Evolutionary conservation across 2,329 filamentous ascomycete genomes (phyloP), one percentile per base, ranked within the genome.

Genomic region (Metarhizium album): DNA sequence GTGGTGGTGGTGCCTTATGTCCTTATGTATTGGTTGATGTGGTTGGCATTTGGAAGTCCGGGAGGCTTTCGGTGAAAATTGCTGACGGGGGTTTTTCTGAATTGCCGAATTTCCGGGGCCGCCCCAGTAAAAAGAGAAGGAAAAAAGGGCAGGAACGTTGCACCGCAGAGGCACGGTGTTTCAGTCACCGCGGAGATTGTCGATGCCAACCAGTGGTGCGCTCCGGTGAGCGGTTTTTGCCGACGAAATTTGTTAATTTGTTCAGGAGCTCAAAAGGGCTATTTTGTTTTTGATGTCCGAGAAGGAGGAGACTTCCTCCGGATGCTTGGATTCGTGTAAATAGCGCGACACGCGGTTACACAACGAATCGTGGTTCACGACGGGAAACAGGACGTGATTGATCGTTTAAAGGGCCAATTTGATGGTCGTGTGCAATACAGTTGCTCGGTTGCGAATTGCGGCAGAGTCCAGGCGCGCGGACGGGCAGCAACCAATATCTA

Each of bases 131-230:
- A 24, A 16, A 13, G 23, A 31, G 11, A 33, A 47, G 18, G 31
- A 47, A 3, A 33, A 47, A 33, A 22, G 16, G 45, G 29, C 11
- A 31, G 45, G 31, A 20, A 29, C 27, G 7, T 9, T 29, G 27
- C 27, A 11, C 27, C 20, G 13, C 16, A 47, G 8, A 24, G n/a
- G 40, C 2, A 9, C n/a, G n/a, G n/a, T n/a, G n/a, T n/a, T 24
- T 43, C 47, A 47, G 29, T 50, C 43, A 45, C 51, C 48, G 51
- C 48, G 31, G 42, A 22, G 40, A 43, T 24, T 43, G 40, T 43
- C 6, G 45, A 20, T 24, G 43, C 23, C 14, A 43, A 43, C n/a
- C n/a, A 43, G 22, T 43, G 40, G 40, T 43, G 40, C 40, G 40
- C 20, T 24, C 40, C 40, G 40, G 40, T 14, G n/a, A 24, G 22